Base-by-base conservation (phyloP, 1,284 basidiomycete species). In the Athelia psychrophila region DNA sequence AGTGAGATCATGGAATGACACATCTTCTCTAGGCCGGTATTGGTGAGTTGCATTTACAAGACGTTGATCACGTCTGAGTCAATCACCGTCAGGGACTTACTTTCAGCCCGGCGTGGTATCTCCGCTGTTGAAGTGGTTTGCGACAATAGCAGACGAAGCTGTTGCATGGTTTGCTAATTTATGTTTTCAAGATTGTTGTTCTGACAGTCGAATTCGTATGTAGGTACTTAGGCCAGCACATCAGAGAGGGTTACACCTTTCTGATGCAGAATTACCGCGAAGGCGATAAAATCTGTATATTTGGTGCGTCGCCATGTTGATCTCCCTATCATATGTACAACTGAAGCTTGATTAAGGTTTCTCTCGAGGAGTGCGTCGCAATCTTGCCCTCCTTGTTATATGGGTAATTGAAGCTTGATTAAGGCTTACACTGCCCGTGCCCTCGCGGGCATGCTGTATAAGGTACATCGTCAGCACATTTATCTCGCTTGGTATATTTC, bases 61-160 rank as follows among this genome's bases (percentile, higher is more conserved):
- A 10, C 33, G n/a, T 35, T n/a, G 33, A n/a, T n/a, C 12, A 35
- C 33, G 10, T n/a, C n/a, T 50, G 27, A 35, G 10, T 35, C 51
- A 86, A 80, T 68, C 83, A 36, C 85, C 86, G 27, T 59, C 86
- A 16, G 83, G 86, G 23, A 86, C 85, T 1, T 86, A 80, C 59
- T 76, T 79, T 54, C 64, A 74, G 24, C 79, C 83, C 6, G 79
- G 83, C 1, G 68, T 76, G 20, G 76, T 84, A 19, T 74, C 77
- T 2, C 80, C 84, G 0, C 3, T 80, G 6, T 76, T 77, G 45
- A 56, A 67, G 48, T 75, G 75, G 75, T 51, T 68, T 0, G 82
- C 83, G 10, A 76, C 77, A 56, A 52, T 80, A 6, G 47, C 83
- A 47, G 86, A 88, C 55, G 60, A 75, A 52, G 84, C 80, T 1